Conservation (phyloP, 2,329 filamentous ascomycete genomes). For the Sporothrix globosa region DNA sequence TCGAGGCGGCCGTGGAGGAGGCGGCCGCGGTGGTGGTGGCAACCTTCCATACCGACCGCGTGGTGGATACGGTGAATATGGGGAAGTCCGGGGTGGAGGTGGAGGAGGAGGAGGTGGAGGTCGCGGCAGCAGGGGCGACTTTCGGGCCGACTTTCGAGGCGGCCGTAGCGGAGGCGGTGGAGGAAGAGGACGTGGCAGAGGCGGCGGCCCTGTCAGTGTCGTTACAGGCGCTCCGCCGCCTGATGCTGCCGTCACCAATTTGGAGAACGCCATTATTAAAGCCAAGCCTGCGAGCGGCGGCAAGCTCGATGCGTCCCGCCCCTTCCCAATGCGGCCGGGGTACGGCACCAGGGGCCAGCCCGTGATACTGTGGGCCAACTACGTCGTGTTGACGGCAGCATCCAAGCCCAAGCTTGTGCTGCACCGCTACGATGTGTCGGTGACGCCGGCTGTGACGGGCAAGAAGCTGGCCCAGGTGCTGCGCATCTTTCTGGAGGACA, state of each 20-base stretch:
- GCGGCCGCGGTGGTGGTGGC: neutral
- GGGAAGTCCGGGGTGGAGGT: neutral
- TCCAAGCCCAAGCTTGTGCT: constrained; percentile 34
- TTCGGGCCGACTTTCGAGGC: neutral
- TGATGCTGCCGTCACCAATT: constrained; percentile 23
- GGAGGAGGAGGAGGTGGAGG: constrained; percentile 17
- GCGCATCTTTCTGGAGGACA: constrained; percentile 39
- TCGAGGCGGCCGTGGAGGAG: neutral
- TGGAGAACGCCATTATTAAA: constrained; percentile 31
- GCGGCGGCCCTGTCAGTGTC: neutral
- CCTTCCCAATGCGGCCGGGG: constrained; percentile 34
- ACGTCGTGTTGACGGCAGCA: constrained; percentile 35
- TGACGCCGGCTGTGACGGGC: constrained; percentile 34
- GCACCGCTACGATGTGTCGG: constrained; percentile 37
- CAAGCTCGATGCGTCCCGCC: neutral
- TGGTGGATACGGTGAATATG: neutral
- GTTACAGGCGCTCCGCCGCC: constrained; percentile 23
- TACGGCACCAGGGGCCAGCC: constrained; percentile 36
- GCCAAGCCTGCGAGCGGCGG: neutral
- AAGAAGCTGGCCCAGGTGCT: constrained; percentile 37
- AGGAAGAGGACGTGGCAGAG: neutral
- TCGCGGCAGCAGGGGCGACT: neutral
- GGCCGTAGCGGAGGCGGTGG: neutral
- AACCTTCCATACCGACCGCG: constrained; percentile 6
- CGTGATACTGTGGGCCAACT: constrained; percentile 40